Evolutionary conservation across 225 moss, liverwort and hornwort genomes (phyloP), one percentile per base, ranked within the genome.

Genomic region (Physcomitrellopsis africana): DNA sequence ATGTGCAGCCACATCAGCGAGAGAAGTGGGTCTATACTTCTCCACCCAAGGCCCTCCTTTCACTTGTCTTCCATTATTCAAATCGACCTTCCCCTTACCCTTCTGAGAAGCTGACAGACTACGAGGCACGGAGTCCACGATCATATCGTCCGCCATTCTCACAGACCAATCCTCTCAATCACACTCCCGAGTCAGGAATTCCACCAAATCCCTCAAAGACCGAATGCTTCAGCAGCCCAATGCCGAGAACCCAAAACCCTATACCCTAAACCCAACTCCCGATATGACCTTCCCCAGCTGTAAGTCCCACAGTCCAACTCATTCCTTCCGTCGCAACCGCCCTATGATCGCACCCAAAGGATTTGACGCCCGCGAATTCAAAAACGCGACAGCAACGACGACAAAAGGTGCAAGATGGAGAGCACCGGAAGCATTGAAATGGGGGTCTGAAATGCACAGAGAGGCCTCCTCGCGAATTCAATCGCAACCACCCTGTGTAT

Each of bases 21-120:
- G 88, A 42, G 85, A 90, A 29, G 89, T 86, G 5, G 99, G 99
- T 11, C 99, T 86, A 54, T 99, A 99, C 76, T 99, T 99, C 91
- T 99, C 99, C 79, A 99, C 99, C 99, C 99, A 99, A 23, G 99
- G 99, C 63, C 93, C 95, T 37, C 78, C 87, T 66, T 84, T 87
- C 47, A 69, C 81, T 29, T 72, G 75, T 17, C 84, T 82, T 3
- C 77, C 76, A 13, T 8, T 72, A 49, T 17, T 68, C 19, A 44
- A 22, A 29, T 72, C 82, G 41, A 80, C 23, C 85, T 89, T 91
- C 14, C 85, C 84, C 77, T 93, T 93, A 56, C 83, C 83, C 56
- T 89, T 87, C 81, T 82, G 80, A 14, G 84, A 67, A 49, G 79
- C 86, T 52, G 88, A 78, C 13, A 79, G 45, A 15, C 57, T 79